Conservation (phyloP, 2,329 filamentous ascomycete species). For the Microsporum audouinii region DNA sequence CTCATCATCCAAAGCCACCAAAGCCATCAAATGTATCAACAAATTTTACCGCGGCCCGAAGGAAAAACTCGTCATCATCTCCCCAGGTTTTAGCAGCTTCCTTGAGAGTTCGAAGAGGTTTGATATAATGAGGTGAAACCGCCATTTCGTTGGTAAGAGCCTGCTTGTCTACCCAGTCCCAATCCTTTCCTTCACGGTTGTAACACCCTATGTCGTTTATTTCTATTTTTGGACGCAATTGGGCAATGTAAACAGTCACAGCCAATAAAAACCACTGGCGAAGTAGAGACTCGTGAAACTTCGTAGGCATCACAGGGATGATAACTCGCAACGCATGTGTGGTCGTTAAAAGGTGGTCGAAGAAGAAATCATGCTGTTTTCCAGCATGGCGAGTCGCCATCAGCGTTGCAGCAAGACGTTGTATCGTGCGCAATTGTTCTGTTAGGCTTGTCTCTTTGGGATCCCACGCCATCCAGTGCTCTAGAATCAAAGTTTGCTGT, state of each 20-base stretch:
- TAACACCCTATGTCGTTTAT: conserved; percentile 46
- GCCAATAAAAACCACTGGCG: conserved; percentile 84
- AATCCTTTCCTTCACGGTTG: conserved; percentile 55
- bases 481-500: conserved; percentile 58
- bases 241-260: conserved; percentile 63
- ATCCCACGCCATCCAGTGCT: conserved; percentile 83
- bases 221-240: conserved; percentile 60
- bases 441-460: conserved; percentile 25
- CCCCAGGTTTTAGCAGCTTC: conserved; percentile 48
- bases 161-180: conserved; percentile 63
- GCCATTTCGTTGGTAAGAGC: conserved; percentile 57
- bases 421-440: conserved; percentile 63
- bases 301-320: conserved; percentile 61
- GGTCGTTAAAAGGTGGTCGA: conserved; percentile 70
- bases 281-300: conserved; percentile 62
- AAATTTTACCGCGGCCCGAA: conserved; percentile 42
- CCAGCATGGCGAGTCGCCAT: conserved; percentile 29
- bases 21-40: conserved; percentile 33
- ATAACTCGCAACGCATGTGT: conserved; percentile 82
- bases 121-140: conserved; percentile 73
- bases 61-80: conserved; percentile 35
- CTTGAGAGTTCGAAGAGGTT: conserved; percentile 65
- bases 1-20: conserved; percentile 10
- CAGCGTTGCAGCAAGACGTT: conserved; percentile 41
- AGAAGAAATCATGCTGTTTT: conserved; percentile 66